Evolutionary conservation across 306 rosid genomes (phyloP), one percentile per base, ranked within the genome.

Genomic region (Alnus rubra): DNA sequence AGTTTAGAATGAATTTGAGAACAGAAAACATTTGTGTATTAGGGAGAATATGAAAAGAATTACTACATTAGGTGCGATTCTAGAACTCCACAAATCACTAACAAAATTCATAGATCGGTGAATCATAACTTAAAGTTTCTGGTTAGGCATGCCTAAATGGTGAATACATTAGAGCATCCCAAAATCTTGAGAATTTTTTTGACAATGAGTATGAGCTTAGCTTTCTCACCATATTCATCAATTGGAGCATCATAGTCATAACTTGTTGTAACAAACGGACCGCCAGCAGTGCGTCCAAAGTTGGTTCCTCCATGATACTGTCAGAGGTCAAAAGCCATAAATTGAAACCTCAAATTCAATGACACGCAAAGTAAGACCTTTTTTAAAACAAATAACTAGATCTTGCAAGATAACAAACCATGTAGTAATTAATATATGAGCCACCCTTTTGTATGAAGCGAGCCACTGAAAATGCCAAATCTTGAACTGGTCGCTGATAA

Each of bases 261-360:
- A 78, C 97, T 94, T 69, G 98, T 88, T 67, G 98, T 91, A 47
- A 94, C 80, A 89, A 94, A 92, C 53, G 98, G 98, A 11, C 98
- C 98, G 53, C 98, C 98, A 80, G 98, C 95, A 44, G 97, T 87
- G 79, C 98, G 91, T 80, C 98, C 98, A 18, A 94, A 94, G 83
- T 94, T 94, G 68, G 98, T 94, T 87, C 98, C 98, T 86, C 98
- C 98, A 68, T 94, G 97, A 80, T 94, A 94, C 98, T 94, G 84
- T 70, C 76, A 88, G 60, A 76, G 72, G 74, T 72, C 81, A 80
- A 15, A 78, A 60, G 83, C 2, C 82, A 71, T 42, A 74, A 30
- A 49, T 81, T 69, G 19, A 64, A 9, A 39, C 49, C 69, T 74
- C 81, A 63, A 76, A 31, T 55, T 78, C 45, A 81, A 62, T 33